Evolutionary conservation across 2,329 filamentous ascomycete species (phyloP).

Genomic region (Trichoderma koningiopsis): DNA sequence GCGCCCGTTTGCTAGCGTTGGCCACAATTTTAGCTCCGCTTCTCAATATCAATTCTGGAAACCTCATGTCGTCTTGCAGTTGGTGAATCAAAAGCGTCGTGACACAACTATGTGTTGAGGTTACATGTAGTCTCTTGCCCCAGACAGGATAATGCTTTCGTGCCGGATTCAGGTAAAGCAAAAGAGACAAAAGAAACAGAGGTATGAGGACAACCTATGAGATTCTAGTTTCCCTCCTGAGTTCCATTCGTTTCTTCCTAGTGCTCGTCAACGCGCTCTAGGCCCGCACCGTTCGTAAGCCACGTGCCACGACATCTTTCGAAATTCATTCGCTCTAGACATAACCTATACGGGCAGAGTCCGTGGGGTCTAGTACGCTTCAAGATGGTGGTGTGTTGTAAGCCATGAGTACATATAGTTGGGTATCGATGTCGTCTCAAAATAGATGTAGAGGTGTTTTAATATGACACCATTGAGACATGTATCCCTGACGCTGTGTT

Average conservation of each 20-base stretch:
- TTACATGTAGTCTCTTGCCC: background rate
- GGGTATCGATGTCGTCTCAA: background rate
- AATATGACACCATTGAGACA: background rate
- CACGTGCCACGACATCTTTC: conserved; percentile 31
- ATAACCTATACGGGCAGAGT: background rate
- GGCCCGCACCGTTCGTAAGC: conserved; percentile 36
- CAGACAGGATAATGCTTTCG: background rate
- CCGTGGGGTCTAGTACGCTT: background rate
- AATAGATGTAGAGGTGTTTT: background rate
- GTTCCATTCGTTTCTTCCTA: conserved; percentile 26
- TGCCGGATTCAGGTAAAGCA: background rate
- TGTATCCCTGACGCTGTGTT: background rate
- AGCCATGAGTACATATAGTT: background rate
- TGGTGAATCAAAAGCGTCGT: background rate
- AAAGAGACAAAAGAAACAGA: background rate
- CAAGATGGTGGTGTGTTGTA: background rate
- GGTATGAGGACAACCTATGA: background rate
- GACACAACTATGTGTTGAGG: background rate
- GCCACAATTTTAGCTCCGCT: background rate
- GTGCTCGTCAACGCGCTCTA: conserved; percentile 29
- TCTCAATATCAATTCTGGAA: background rate
- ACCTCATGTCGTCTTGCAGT: conserved; percentile 11
- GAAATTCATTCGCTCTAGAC: background rate
- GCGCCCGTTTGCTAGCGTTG: conserved; percentile 21
- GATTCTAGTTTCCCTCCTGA: conserved; percentile 20